Conservation (phyloP, 768 basidiomycete species). For the Trametes cingulata region DNA sequence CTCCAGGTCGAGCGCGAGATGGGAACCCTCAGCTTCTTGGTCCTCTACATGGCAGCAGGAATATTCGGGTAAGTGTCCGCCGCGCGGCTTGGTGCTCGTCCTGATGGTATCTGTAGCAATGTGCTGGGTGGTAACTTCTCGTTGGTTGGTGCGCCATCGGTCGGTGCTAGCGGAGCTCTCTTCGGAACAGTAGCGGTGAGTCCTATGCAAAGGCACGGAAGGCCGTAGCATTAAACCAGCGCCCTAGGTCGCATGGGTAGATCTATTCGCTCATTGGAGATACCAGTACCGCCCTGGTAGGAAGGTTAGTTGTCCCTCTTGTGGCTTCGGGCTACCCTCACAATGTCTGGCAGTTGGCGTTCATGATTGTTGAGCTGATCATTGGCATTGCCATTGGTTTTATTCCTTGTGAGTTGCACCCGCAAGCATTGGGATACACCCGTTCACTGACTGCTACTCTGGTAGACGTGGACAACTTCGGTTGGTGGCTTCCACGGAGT, state of each 20-base stretch:
- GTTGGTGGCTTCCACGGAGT: conserved; percentile 35
- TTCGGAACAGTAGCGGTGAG: conserved; percentile 82
- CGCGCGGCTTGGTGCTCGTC: conserved; percentile 3
- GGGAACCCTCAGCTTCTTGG: conserved; percentile 82
- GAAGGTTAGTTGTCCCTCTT: conserved; percentile 52
- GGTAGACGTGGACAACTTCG: conserved; percentile 88
- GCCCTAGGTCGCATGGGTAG: conserved; percentile 75
- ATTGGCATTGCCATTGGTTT: conserved; percentile 85
- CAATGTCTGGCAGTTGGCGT: conserved; percentile 57
- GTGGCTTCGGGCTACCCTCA: not conserved
- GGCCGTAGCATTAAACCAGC: no score
- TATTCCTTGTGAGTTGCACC: conserved; percentile 63
- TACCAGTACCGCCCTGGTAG: conserved; percentile 80
- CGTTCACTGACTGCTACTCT: conserved; percentile 4
- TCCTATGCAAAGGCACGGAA: not conserved
- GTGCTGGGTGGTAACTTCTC: conserved; percentile 93
- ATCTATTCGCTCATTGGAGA: conserved; percentile 90
- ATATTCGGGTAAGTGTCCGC: conserved; percentile 73
- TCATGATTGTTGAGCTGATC: conserved; percentile 84
- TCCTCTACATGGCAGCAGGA: conserved; percentile 88
- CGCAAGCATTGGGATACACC: not conserved
- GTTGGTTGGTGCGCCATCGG: conserved; percentile 81
- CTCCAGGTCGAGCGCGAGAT: conserved; percentile 84
- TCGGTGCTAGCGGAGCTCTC: conserved; percentile 92
- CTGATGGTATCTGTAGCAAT: conserved; percentile 48